Evolutionary conservation across 2,329 filamentous ascomycete genomes (phyloP).

Genomic region (Alternaria incomplexa): DNA sequence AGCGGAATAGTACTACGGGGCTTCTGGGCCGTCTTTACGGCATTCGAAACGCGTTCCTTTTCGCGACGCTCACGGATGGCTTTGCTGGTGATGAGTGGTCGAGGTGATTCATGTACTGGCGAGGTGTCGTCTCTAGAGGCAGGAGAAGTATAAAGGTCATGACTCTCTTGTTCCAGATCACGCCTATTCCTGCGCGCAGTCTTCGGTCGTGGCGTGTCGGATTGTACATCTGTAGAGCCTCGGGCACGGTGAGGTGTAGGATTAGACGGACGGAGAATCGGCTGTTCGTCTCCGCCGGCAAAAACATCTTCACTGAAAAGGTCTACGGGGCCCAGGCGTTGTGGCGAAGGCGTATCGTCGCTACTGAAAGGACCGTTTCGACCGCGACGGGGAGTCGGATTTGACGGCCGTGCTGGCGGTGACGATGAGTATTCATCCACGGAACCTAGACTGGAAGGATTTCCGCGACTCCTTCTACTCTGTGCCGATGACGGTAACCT

Average conservation of each 20-base stretch:
- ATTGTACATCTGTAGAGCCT: not conserved
- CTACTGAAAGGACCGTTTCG: not conserved
- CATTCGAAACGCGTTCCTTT: fast-evolving
- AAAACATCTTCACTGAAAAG: not conserved
- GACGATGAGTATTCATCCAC: not conserved
- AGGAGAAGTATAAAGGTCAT: not conserved
- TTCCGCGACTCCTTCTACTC: not conserved
- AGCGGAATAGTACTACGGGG: fast-evolving
- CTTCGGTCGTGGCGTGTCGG: not conserved
- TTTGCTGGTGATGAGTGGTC: not conserved
- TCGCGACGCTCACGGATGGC: not conserved
- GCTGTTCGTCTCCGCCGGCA: not conserved
- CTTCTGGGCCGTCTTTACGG: fast-evolving
- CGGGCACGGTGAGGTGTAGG: not conserved
- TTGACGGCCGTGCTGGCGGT: not conserved
- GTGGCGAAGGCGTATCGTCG: not conserved
- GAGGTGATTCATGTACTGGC: not conserved
- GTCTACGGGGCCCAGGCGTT: not conserved
- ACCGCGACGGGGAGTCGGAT: not conserved
- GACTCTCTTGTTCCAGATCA: not conserved
- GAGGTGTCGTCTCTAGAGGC: not conserved
- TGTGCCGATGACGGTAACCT: not conserved
- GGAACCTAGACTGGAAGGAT: not conserved
- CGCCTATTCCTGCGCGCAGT: not conserved
- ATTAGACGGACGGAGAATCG: fast-evolving